Conservation (phyloP, 495 filamentous ascomycete species). For the Penicillium herquei region DNA sequence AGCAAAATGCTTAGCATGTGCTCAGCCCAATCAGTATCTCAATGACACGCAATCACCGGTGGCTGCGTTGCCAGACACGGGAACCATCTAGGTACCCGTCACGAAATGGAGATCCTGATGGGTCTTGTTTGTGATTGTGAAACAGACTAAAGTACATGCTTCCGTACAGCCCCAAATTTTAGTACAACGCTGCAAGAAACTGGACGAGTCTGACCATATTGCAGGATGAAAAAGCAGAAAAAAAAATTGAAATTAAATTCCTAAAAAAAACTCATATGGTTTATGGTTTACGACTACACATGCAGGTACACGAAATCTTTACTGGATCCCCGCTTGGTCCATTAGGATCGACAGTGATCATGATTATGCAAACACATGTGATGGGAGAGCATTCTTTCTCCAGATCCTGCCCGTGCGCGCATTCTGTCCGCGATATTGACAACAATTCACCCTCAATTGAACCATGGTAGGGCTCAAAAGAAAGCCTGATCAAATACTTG, state of each 20-base stretch:
- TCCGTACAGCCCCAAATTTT: background rate
- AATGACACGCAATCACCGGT: slow-evolving; percentile 25
- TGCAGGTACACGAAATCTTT: background rate
- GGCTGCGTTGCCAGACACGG: slow-evolving; percentile 16
- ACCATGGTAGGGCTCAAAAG: too few species aligned
- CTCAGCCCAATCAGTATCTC: slow-evolving; percentile 16
- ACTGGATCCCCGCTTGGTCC: too few species aligned
- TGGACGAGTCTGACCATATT: background rate
- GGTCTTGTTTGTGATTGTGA: background rate
- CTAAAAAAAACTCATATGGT: too few species aligned
- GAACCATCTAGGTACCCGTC: slow-evolving; percentile 10
- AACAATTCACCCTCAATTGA: too few species aligned
- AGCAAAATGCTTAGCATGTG: slow-evolving; percentile 28
- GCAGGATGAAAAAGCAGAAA: too few species aligned
- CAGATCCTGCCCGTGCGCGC: too few species aligned
- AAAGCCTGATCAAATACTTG: too few species aligned
- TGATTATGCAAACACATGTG: too few species aligned
- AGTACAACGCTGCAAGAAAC: background rate
- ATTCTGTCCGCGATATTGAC: too few species aligned
- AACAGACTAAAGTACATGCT: background rate
- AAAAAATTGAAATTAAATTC: too few species aligned
- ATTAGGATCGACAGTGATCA: too few species aligned
- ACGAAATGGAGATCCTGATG: background rate
- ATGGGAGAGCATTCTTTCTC: too few species aligned
- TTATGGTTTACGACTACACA: background rate